phyloP scores from a whole-genome alignment of 1,284 basidiomycete species.

The Apiotrichum brassicae region DNA sequence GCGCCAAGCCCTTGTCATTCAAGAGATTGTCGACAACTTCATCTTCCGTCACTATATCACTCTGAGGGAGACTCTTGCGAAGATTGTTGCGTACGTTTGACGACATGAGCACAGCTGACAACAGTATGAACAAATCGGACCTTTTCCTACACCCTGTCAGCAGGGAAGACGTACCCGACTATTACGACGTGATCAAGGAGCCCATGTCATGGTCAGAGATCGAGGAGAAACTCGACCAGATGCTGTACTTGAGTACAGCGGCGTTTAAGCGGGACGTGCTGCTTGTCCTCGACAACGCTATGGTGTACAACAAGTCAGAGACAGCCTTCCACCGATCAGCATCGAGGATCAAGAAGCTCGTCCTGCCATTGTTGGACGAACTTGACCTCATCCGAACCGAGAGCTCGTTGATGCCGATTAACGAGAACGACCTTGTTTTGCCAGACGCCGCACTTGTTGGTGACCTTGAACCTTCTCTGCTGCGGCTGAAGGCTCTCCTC shows the following conservation, averaged over 20 bases:
- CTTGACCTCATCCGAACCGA: slow-evolving; percentile 48
- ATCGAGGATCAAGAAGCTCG: slow-evolving; percentile 58
- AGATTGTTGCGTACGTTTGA: slow-evolving; percentile 59
- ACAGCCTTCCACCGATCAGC: slow-evolving; percentile 70
- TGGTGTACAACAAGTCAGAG: slow-evolving; percentile 74
- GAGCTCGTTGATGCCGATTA: not conserved
- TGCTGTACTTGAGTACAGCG: slow-evolving; percentile 68
- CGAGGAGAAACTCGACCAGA: slow-evolving; percentile 66
- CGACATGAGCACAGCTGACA: slow-evolving; percentile 8
- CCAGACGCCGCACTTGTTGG: slow-evolving; percentile 44
- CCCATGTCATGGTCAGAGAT: slow-evolving; percentile 90
- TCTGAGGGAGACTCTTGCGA: slow-evolving; percentile 63
- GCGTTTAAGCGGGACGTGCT: slow-evolving; percentile 76
- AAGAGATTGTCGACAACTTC: slow-evolving; percentile 58
- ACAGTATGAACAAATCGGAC: slow-evolving; percentile 65
- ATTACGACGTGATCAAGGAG: slow-evolving; percentile 74
- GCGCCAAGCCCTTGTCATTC: slow-evolving; percentile 63
- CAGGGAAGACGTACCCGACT: slow-evolving; percentile 75
- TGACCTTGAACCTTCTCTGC: slow-evolving; percentile 64
- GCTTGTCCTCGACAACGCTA: slow-evolving; percentile 79
- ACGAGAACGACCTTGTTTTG: not conserved
- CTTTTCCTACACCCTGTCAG: slow-evolving; percentile 79
- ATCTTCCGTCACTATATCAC: slow-evolving; percentile 62
- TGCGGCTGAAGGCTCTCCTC: slow-evolving; percentile 30
- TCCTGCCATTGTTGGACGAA: slow-evolving; percentile 57